Percentiles rank a stretch among this genome's conserved stretches.
These are phyloP conservation scores for Eimeria praecox DNA, from an alignment of 169 alveolate genomes.

Conservation along the genomic window DNA sequence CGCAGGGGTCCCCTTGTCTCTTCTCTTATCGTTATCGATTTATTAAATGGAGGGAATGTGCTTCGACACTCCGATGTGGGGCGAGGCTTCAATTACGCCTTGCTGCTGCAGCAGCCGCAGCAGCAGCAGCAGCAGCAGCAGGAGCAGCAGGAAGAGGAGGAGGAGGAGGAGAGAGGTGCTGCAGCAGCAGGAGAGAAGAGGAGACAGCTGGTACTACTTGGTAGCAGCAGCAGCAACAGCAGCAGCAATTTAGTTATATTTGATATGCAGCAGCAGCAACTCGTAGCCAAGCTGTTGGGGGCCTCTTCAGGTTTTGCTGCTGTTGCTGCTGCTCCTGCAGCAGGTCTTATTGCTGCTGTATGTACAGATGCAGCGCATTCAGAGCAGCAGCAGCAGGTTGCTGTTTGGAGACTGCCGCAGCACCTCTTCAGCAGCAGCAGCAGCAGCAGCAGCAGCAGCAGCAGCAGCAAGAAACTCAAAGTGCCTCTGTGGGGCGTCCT, in stretches of 20 bases:
- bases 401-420: conserved; percentile 36
- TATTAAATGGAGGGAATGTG: conserved; percentile 16
- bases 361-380: not conserved
- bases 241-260: conserved; percentile 30
- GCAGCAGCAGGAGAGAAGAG: conserved; percentile 11
- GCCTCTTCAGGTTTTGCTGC: not conserved
- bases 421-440: not conserved
- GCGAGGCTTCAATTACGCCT: conserved; percentile 30
- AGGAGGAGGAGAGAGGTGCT: not conserved
- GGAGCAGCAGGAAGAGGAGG: conserved; percentile 1
- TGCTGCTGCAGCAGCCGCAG: conserved; percentile 23
- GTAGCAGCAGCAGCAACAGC: conserved; percentile 55
- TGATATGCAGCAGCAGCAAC: conserved; percentile 30
- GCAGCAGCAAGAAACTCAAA: conserved; percentile 23
- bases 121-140: not conserved
- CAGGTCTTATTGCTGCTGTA: conserved; percentile 28
- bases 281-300: conserved; percentile 43
- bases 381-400: conserved; percentile 58
- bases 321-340: conserved; percentile 31
- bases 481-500: conserved; percentile 38
- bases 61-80: conserved; percentile 2
- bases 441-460: conserved; percentile 1
- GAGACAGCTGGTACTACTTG: conserved; percentile 10
- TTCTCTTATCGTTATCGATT: conserved; percentile 4
- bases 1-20: conserved; percentile 40